Percentiles rank a stretch among this genome's conserved stretches.
Evolutionary conservation across 495 filamentous ascomycete species (phyloP).

Genomic region (Lindgomyces ingoldianus): DNA sequence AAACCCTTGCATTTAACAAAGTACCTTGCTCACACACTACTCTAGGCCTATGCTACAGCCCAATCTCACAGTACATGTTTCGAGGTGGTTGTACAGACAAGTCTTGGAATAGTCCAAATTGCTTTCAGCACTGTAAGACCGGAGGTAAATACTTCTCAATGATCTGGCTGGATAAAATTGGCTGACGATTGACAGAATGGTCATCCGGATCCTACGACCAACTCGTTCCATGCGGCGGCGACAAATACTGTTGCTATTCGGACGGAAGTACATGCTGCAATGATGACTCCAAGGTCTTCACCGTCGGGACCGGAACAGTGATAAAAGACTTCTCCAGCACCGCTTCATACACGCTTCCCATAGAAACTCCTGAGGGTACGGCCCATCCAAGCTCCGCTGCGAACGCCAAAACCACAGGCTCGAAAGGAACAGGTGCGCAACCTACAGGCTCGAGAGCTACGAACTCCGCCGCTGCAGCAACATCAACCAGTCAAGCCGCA

Average conservation of each 20-base stretch:
- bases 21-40: background rate
- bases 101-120: slow-evolving; percentile 14
- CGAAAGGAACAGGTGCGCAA: background rate
- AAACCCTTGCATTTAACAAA: background rate
- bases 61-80: slow-evolving; percentile 18
- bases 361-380: background rate
- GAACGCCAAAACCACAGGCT: background rate
- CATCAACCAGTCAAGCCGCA: slow-evolving; percentile 4
- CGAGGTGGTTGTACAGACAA: slow-evolving; percentile 29
- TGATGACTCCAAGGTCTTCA: slow-evolving; percentile 30
- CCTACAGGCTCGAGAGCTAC: background rate
- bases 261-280: slow-evolving; percentile 32
- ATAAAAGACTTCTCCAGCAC: slow-evolving; percentile 25
- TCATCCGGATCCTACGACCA: slow-evolving; percentile 4
- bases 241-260: slow-evolving; percentile 28
- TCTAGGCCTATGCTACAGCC: slow-evolving; percentile 20
- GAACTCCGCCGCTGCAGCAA: slow-evolving; percentile 5
- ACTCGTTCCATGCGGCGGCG: slow-evolving; percentile 21
- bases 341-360: slow-evolving; percentile 3
- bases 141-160: slow-evolving; percentile 26
- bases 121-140: slow-evolving; percentile 32
- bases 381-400: background rate
- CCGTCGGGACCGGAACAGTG: slow-evolving; percentile 9
- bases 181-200: background rate
- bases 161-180: background rate